Base-by-base conservation (phyloP, 2,329 filamentous ascomycete species). In the Arthrobotrys iridis region DNA sequence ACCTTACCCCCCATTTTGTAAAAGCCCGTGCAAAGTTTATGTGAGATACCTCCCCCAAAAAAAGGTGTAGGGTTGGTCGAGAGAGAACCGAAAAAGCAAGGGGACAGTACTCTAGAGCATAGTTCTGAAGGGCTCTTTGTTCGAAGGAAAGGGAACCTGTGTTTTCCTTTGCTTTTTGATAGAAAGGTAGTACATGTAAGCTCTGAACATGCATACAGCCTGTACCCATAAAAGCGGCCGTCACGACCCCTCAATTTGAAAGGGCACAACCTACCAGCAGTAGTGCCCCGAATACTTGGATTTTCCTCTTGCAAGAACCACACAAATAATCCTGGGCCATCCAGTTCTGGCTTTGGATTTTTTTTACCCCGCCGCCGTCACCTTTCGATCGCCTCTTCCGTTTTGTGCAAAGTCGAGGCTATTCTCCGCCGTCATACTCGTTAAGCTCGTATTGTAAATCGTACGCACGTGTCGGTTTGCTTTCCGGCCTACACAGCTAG, bases 391-490 rank as follows among this genome's bases (percentile, higher is more conserved):
- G 70, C 62, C 70, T 67, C 70, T 66, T 66, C 70, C 70, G 70
- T 46, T 74, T 65, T 74, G 70, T 62, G 62, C 55, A 66, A 67
- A 74, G 52, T 66, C 60, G 68, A 65, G 68, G 52, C 68, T 73
- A 52, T 64, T 74, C 62, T 66, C 62, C 62, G 62, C 62, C 52
- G 41, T 74, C 70, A 60, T 74, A 50, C 62, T 62, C 55, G 62
- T 67, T 60, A 67, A 62, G 62, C 52, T 41, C 55, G 24, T 67
- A 66, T 41, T 58, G 24, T 67, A 66, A 60, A 52, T 60, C 59
- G 57, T 7, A 45, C 45, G 68, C 68, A 73, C 68, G 67, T 65
- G 68, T 62, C 30, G 62, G 48, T 43, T 67, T 50, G 24, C 22
- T 67, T 40, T 62, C 50, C 60, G 50, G 30, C 41, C 37, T 48